Percentiles rank a stretch among this genome's conserved stretches.
Conservation (phyloP, 2,329 filamentous ascomycete species). For the Didymella segeticola region DNA sequence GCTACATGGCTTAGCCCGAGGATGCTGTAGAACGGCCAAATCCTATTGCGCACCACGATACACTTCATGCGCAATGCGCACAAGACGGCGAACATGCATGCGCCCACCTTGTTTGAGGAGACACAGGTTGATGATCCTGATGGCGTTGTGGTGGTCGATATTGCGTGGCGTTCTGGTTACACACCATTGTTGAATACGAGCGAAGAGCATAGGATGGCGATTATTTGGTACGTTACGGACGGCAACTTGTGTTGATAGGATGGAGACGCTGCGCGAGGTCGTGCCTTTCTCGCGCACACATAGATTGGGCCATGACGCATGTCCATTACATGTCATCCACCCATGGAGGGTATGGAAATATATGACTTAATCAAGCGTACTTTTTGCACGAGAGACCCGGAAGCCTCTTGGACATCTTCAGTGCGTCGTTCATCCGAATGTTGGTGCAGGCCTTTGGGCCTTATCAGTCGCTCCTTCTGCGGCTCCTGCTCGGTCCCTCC, state of each 20-base stretch:
- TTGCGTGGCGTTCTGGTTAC: constrained; percentile 36
- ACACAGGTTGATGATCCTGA: constrained; percentile 18
- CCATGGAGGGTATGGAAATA: neutral
- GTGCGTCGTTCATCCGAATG: neutral
- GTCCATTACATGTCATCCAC: neutral
- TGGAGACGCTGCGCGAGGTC: neutral
- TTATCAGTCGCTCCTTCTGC: constrained; percentile 3
- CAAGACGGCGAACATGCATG: neutral
- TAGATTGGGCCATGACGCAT: constrained; percentile 3
- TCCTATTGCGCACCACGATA: constrained; percentile 1
- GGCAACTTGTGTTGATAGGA: constrained; percentile 4
- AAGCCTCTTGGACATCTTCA: neutral
- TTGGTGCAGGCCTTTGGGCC: neutral
- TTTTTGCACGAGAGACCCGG: neutral
- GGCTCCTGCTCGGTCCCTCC: constrained; percentile 13
- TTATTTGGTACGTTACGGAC: neutral
- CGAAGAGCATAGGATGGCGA: constrained; percentile 6
- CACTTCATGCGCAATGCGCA: neutral
- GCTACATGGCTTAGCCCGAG: constrained; percentile 50
- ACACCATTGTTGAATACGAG: constrained; percentile 14
- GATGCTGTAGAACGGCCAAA: constrained; percentile 20
- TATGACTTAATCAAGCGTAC: neutral
- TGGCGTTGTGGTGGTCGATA: constrained; percentile 36
- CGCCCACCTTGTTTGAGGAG: constrained; percentile 7
- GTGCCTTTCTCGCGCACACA: neutral